phyloP scores from a whole-genome alignment of 2,329 filamentous ascomycete species.

The Ophiocordyceps camponoti-floridani region DNA sequence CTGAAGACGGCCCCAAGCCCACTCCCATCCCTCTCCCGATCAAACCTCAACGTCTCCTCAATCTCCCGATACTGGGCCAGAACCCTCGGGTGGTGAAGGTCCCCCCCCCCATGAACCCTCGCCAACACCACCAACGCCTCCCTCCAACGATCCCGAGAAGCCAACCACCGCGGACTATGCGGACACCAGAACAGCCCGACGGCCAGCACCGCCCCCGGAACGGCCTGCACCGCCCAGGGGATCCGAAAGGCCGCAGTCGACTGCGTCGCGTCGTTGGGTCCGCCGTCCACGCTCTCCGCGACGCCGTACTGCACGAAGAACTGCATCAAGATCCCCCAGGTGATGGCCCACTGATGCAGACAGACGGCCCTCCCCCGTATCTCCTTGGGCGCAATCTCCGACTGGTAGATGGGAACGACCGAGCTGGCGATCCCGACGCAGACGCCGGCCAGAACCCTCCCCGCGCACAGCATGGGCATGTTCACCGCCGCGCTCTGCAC shows the following conservation, averaged over 20 bases:
- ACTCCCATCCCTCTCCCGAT: slow-evolving; percentile 30
- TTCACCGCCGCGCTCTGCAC: slow-evolving; percentile 46
- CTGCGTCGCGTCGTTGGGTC: slow-evolving; percentile 30
- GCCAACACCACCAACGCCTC: slow-evolving; percentile 42
- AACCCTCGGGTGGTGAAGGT: slow-evolving; percentile 38
- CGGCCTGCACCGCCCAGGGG: slow-evolving; percentile 42
- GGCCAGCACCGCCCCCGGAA: slow-evolving; percentile 34
- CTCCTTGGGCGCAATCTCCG: slow-evolving; percentile 43
- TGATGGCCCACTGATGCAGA: slow-evolving; percentile 54
- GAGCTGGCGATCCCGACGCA: slow-evolving; percentile 60
- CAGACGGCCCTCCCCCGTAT: slow-evolving; percentile 40
- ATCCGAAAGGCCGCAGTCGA: slow-evolving; percentile 36
- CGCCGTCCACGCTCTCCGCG: slow-evolving; percentile 30
- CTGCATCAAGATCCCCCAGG: slow-evolving; percentile 50
- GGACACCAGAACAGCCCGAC: slow-evolving; percentile 42
- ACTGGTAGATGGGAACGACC: slow-evolving; percentile 50
- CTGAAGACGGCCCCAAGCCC: slow-evolving; percentile 29
- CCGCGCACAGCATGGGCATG: slow-evolving; percentile 53
- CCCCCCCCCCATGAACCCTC: slow-evolving; percentile 36
- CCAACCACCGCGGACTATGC: slow-evolving; percentile 52
- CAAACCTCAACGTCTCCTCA: slow-evolving; percentile 32
- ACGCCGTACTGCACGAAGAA: slow-evolving; percentile 50
- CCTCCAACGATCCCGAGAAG: slow-evolving; percentile 48
- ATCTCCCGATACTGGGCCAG: slow-evolving; percentile 46
- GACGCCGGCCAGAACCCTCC: slow-evolving; percentile 53